Conservation (phyloP, 306 rosid genomes). For the Castanopsis chinensis region DNA sequence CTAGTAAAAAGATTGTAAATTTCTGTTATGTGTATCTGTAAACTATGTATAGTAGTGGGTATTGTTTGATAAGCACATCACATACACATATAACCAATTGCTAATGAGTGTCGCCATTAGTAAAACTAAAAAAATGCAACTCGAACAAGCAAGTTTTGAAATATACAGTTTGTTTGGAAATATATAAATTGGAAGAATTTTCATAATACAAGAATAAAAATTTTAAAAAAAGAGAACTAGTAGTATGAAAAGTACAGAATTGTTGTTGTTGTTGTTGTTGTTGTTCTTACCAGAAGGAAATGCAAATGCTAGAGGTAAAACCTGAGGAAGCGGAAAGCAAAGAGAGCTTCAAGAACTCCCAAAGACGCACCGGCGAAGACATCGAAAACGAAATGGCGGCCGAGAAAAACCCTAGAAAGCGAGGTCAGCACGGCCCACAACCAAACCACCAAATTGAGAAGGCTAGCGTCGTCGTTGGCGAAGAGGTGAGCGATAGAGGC, state of each 20-base stretch:
- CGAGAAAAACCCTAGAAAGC: conserved; percentile 43
- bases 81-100: too few relatives aligned
- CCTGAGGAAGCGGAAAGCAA: conserved; percentile 36
- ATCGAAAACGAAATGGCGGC: conserved; percentile 43
- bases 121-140: too few relatives aligned
- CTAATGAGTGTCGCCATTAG: too few relatives aligned
- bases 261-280: too few relatives aligned
- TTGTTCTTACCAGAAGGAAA: conserved; percentile 7
- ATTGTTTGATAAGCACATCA: too few relatives aligned
- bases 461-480: conserved; percentile 17
- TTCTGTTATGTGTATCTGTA: too few relatives aligned
- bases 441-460: conserved; percentile 28
- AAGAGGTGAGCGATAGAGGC: conserved; percentile 56
- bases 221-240: background rate
- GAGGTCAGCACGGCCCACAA: conserved; percentile 36
- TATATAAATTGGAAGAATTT: too few relatives aligned
- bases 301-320: conserved; percentile 6
- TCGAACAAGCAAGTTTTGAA: too few relatives aligned
- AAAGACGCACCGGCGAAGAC: conserved; percentile 37
- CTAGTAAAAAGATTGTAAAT: too few relatives aligned
- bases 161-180: too few relatives aligned
- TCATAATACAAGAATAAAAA: background rate
- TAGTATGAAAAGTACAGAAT: background rate
- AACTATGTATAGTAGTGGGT: too few relatives aligned
- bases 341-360: conserved; percentile 38